Base-by-base conservation (phyloP, 179 eudicot genomes). In the Corrigiola litoralis region DNA sequence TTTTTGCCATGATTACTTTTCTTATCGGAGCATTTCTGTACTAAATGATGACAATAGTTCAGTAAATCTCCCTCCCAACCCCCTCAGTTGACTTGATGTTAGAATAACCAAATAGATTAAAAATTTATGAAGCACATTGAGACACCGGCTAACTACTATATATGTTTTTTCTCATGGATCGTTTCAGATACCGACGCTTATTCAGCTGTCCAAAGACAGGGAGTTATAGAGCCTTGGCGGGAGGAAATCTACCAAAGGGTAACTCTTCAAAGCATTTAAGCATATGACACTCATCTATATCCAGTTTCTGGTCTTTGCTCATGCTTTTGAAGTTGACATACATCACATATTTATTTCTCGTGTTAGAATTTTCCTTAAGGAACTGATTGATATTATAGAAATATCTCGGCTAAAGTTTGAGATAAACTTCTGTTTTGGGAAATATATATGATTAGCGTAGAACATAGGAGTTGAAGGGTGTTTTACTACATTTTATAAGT, bases 161-260 rank as follows among this genome's bases (percentile, higher is more conserved):
- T 55, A 18, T 20, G 4, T 31, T 44, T 18, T 60, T 20, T 13
- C 32, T 4, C 14, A 21, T 60, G 27, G 3, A 6, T 8, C 27
- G 4, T 53, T 33, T 44, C 21, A 68, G 66, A 40, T 46, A 49
- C 18, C 38, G 66, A 49, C 49, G 45, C 48, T 68, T 20, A 42
- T 11, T 37, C 40, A 36, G 54, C 55, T 48, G 65, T 18, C 29
- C 51, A 27, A 54, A 68, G 47, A 33, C 66, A 60, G 28, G 50
- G 13, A 13, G 32, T 27, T 60, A 12, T 29, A n/a, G 72, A 68
- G 41, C 41, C 49, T 33, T 68, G 65, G 72, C 58, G 66, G 36
- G 72, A 68, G 36, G 25, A 24, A 27, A 18, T n/a, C 54, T 53
- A 59, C 47, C 38, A 68, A n/a, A 68, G 41, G 72, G 72, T 68